phyloP scores from a whole-genome alignment of 2,329 filamentous ascomycete species.

The Alternaria brassicae region DNA sequence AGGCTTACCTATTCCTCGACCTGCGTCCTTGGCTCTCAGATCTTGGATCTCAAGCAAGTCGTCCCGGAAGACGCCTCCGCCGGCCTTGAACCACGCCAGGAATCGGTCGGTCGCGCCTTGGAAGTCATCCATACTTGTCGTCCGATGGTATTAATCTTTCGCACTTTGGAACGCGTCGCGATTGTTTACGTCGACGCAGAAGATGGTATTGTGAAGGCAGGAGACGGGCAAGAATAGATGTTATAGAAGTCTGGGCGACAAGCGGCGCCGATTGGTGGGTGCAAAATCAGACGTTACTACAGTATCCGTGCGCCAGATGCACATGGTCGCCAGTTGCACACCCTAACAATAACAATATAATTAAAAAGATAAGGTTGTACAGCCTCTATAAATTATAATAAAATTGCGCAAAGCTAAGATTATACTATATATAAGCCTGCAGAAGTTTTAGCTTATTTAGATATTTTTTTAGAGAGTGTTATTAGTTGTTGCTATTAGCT shows the following conservation, averaged over 20 bases:
- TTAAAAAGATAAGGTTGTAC: no score
- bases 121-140: constrained; percentile 23
- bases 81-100: constrained; percentile 29
- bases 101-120: constrained; percentile 24
- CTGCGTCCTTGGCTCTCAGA: constrained; percentile 27
- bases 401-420: no score
- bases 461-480: no score
- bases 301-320: no score
- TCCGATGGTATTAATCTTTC: neutral
- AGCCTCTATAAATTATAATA: no score
- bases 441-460: no score
- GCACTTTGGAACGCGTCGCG: neutral
- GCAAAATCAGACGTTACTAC: neutral
- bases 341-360: no score
- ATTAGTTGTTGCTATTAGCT: no score
- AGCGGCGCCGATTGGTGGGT: neutral
- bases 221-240: neutral
- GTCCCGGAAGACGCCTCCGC: constrained; percentile 29
- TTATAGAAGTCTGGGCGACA: neutral
- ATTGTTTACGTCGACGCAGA: neutral
- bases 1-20: constrained; percentile 30
- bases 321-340: no score
- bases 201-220: neutral
- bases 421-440: no score
- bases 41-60: constrained; percentile 32